Conservation (phyloP, 139 green algal genomes). For the Trebouxia sp. region DNA sequence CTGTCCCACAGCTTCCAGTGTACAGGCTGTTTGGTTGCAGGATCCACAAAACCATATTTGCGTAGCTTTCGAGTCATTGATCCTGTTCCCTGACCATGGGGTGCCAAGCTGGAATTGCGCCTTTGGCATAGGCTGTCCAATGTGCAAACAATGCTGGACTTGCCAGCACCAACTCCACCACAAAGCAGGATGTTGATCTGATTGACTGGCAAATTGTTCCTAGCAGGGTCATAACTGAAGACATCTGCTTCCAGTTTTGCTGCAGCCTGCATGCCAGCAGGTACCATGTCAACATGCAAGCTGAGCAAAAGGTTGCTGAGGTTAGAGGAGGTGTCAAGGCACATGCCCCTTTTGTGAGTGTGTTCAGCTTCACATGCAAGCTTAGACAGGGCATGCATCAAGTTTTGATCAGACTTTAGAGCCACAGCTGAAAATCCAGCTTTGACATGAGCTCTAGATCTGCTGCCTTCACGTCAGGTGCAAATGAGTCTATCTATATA, state of each 20-base stretch:
- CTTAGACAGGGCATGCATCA: too few species aligned
- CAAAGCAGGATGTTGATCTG: conserved; percentile 10
- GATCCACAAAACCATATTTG: background rate
- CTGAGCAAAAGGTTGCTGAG: too few species aligned
- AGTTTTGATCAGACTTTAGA: too few species aligned
- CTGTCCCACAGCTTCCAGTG: conserved; percentile 12
- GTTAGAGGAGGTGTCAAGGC: too few species aligned
- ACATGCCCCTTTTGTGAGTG: too few species aligned
- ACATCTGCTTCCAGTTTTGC: background rate
- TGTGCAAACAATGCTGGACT: background rate
- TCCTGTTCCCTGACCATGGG: background rate
- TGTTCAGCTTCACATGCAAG: too few species aligned
- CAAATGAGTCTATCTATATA: too few species aligned
- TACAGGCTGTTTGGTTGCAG: background rate
- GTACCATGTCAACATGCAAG: too few species aligned
- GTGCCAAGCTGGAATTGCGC: background rate
- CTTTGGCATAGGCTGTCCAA: background rate
- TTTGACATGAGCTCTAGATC: too few species aligned
- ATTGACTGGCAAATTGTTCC: background rate
- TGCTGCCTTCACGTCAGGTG: too few species aligned
- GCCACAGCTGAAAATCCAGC: too few species aligned
- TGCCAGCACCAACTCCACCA: conserved; percentile 12
- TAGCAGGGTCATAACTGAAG: background rate
- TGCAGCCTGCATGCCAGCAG: conserved; percentile 23
- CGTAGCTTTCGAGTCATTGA: background rate